Evolutionary conservation across 1,284 basidiomycete species (phyloP).

Genomic region (Austroboletus olivaceoglutinosus): DNA sequence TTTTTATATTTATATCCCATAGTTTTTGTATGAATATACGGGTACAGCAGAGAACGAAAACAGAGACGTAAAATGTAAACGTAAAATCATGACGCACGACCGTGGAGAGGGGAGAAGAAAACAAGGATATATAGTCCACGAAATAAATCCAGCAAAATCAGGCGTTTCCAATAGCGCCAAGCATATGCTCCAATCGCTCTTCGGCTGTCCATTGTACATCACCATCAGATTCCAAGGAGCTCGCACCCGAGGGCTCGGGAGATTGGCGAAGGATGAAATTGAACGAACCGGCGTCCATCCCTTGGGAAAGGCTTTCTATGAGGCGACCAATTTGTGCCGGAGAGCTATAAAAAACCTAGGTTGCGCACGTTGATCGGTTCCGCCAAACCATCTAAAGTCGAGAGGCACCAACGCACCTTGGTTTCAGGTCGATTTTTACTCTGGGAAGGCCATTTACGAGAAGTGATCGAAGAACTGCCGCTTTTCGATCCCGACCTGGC

Average conservation of each 20-base stretch:
- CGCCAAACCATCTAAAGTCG: slow-evolving; percentile 7
- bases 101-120: slow-evolving; percentile 11
- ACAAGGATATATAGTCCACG: slow-evolving; percentile 5
- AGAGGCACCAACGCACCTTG: slow-evolving; percentile 51
- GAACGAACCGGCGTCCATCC: slow-evolving; percentile 76
- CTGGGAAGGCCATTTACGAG: slow-evolving; percentile 54
- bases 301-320: slow-evolving; percentile 75
- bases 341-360: slow-evolving; percentile 76
- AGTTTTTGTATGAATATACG: slow-evolving; percentile 33
- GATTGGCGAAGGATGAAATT: slow-evolving; percentile 53
- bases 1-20: slow-evolving; percentile 34
- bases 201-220: slow-evolving; percentile 70
- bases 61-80: not conserved
- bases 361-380: slow-evolving; percentile 8
- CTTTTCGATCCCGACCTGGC: slow-evolving; percentile 61
- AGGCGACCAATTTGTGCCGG: slow-evolving; percentile 74
- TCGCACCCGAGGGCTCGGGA: slow-evolving; percentile 52
- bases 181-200: slow-evolving; percentile 72
- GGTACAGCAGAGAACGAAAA: slow-evolving; percentile 22
- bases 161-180: slow-evolving; percentile 51
- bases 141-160: slow-evolving; percentile 28
- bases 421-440: slow-evolving; percentile 69
- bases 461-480: slow-evolving; percentile 57
- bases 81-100: slow-evolving; percentile 7
- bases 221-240: slow-evolving; percentile 59